phyloP scores from a whole-genome alignment of 371 early-diverging fungal species.

The Synchytrium microbalum region DNA sequence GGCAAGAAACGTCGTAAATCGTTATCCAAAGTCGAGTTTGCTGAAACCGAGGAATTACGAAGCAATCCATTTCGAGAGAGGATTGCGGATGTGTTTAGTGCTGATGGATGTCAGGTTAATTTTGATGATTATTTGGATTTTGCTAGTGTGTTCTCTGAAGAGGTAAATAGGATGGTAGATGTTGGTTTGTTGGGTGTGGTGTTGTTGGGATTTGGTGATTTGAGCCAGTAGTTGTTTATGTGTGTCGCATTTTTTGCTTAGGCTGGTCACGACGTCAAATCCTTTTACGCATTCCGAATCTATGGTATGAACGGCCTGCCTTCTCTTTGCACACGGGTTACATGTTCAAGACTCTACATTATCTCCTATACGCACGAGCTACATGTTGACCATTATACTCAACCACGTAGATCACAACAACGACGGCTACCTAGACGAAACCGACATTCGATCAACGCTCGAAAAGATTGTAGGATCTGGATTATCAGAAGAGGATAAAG shows the following conservation, averaged over 20 bases:
- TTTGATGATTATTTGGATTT: conserved; percentile 1
- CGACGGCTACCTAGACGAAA: neutral
- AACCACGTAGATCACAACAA: neutral
- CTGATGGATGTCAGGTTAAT: neutral
- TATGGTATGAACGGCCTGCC: neutral
- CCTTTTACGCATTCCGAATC: neutral
- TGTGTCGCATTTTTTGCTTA: too few relatives aligned
- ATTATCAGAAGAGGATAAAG: neutral
- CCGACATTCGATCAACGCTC: neutral
- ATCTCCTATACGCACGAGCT: neutral
- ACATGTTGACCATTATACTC: neutral
- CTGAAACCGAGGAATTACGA: neutral
- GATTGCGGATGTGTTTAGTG: neutral
- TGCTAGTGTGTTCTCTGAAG: neutral
- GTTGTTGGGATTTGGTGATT: too few relatives aligned
- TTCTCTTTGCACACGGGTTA: too few relatives aligned
- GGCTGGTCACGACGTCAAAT: neutral
- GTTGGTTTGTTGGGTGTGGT: neutral
- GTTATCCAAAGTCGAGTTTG: neutral
- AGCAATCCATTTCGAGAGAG: neutral
- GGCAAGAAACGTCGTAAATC: neutral
- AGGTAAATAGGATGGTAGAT: neutral
- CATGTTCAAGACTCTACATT: too few relatives aligned
- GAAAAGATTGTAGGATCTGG: neutral
- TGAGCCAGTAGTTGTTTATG: too few relatives aligned